Evolutionary conservation across 2,329 filamentous ascomycete species (phyloP), one percentile per base, ranked within the genome.

Genomic region (Sclerotinia glacialis): DNA sequence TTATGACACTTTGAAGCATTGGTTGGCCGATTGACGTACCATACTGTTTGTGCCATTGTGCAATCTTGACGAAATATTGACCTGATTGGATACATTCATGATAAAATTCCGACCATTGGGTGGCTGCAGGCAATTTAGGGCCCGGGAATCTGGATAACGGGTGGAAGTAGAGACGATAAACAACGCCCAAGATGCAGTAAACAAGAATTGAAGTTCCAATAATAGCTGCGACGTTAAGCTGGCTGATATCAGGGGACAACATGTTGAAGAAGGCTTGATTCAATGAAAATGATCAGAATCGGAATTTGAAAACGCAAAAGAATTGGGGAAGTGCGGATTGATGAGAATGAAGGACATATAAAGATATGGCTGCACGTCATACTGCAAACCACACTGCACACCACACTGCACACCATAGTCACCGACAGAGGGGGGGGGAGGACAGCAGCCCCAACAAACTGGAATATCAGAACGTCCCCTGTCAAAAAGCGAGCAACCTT

Each of bases 101-200:
- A 37, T 60, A 60, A 37, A 60, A 60, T 49, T 60, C 58, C 46
- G 23, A 28, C 34, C 47, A 63, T 18, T 54, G 60, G 47, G 60
- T 55, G 18, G 50, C 60, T 40, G 60, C 60, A 63, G 60, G 47
- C 46, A 63, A 55, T 44, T 42, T 54, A 46, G 66, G 66, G 14
- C 66, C 66, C 46, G 66, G 62, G 31, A 67, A 65, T 42, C 12
- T 44, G 34, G 52, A 54, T 42, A 67, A 31, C 7, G 31, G 66
- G 55, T 65, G 62, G n/a, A 67, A 67, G 59, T 58, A 67, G 26
- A 67, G 46, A 31, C 66, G 54, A 52, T 60, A 67, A 28, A 67
- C 8, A 37, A 46, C 46, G 16, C n/a, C 56, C 47, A 44, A 49
- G 21, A 55, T 63, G 47, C 37, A 50, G 60, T 62, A 66, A 23